A percentile compares a stretch with the other conserved stretches of the same genome.
phyloP scores from a whole-genome alignment of 2,329 filamentous ascomycete genomes.

The Samsoniella hepiali region DNA sequence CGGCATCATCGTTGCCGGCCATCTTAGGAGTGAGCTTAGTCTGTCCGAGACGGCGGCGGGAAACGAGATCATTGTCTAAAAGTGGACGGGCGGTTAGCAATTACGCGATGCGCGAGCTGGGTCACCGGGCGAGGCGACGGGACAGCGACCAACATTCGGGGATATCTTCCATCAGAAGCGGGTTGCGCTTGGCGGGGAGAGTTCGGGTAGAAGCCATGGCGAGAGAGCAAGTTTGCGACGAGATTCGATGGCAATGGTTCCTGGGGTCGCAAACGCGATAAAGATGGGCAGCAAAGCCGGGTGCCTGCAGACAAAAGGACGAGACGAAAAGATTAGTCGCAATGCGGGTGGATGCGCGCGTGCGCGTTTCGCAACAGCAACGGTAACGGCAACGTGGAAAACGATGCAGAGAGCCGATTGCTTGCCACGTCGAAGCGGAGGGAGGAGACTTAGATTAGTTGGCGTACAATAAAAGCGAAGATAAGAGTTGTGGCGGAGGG shows the following conservation, averaged over 20 bases:
- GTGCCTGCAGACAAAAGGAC: constrained; percentile 1
- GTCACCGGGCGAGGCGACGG: constrained; percentile 22
- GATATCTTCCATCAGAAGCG: constrained; percentile 58
- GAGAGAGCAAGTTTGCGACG: background rate
- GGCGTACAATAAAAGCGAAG: constrained; percentile 6
- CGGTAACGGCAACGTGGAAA: background rate
- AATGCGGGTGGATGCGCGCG: background rate
- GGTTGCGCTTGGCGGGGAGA: constrained; percentile 59
- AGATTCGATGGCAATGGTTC: background rate
- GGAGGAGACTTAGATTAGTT: background rate
- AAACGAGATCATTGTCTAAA: constrained; percentile 69
- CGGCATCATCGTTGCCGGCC: constrained; percentile 69
- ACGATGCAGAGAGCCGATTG: background rate
- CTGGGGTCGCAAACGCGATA: background rate
- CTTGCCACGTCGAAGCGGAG: background rate
- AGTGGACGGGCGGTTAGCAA: constrained; percentile 9
- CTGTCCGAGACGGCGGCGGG: constrained; percentile 84
- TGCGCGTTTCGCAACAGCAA: constrained; percentile 2
- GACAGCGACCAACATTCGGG: constrained; percentile 34
- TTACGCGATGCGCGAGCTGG: constrained; percentile 18
- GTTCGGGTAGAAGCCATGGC: constrained; percentile 29
- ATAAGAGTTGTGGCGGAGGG: background rate
- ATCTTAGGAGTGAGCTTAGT: constrained; percentile 86
- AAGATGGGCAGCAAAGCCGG: background rate
- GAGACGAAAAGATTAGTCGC: constrained; percentile 9